Evolutionary conservation across 2,329 filamentous ascomycete species (phyloP).

Genomic region (Aureobasidium uvarum): DNA sequence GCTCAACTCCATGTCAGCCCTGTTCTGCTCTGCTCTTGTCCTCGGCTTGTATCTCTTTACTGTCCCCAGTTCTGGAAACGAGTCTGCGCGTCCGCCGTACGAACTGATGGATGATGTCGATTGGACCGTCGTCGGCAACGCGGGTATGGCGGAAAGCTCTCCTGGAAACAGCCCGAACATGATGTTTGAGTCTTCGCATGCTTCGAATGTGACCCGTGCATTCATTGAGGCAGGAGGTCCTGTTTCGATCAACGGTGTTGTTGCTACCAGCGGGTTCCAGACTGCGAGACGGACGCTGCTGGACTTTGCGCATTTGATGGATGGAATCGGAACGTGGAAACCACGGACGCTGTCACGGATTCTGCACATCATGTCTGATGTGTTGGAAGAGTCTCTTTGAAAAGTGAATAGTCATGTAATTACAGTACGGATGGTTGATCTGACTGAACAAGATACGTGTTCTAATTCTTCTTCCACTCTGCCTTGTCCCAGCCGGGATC

Average conservation of each 20-base stretch:
- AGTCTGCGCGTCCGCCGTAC: constrained; percentile 41
- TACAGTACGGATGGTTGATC: background rate
- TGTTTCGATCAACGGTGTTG: constrained; percentile 50
- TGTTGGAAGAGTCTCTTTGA: constrained; percentile 40
- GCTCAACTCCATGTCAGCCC: constrained; percentile 51
- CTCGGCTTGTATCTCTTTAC: constrained; percentile 55
- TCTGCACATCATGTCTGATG: constrained; percentile 56
- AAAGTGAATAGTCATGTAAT: background rate
- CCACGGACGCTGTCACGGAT: constrained; percentile 53
- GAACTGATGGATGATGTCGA: constrained; percentile 53
- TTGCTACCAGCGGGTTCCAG: constrained; percentile 52
- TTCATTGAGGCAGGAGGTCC: constrained; percentile 53
- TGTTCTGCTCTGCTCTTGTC: constrained; percentile 54
- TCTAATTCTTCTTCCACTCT: constrained; percentile 35
- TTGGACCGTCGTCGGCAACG: constrained; percentile 49
- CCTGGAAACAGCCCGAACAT: constrained; percentile 22
- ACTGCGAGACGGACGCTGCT: constrained; percentile 52
- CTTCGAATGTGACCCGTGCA: constrained; percentile 32
- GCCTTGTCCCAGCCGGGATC: constrained; percentile 37
- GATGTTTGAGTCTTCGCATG: constrained; percentile 25
- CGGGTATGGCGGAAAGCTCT: constrained; percentile 44
- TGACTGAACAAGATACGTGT: background rate
- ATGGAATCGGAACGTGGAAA: constrained; percentile 54
- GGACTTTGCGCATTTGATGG: constrained; percentile 54
- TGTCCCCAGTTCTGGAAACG: constrained; percentile 37